A percentile compares a stretch with the other conserved stretches of the same genome.
Conservation (phyloP, 2,329 filamentous ascomycete genomes). For the Cytospora mali region DNA sequence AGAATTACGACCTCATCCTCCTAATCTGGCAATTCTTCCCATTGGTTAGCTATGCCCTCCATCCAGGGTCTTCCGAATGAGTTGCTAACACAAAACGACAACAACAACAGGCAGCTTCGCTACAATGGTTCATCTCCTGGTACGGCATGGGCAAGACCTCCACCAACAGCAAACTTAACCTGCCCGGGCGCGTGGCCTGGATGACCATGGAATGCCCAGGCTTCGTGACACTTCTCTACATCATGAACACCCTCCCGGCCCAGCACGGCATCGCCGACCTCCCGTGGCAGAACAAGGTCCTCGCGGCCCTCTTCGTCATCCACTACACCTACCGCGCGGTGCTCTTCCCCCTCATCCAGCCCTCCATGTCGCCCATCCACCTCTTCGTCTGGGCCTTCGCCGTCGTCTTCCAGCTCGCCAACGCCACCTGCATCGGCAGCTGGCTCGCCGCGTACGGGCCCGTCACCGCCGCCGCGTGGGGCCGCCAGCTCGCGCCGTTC, state of each 20-base stretch:
- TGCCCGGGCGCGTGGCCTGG: constrained; percentile 90
- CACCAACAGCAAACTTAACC: constrained; percentile 70
- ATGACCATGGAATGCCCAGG: constrained; percentile 83
- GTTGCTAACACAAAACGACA: constrained; percentile 26
- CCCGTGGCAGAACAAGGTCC: constrained; percentile 77
- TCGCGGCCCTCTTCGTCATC: constrained; percentile 72
- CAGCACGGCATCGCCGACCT: constrained; percentile 60
- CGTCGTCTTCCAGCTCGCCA: constrained; percentile 75
- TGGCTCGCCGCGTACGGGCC: constrained; percentile 85
- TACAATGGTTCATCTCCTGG: constrained; percentile 78
- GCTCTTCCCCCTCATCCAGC: constrained; percentile 78
- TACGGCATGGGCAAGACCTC: constrained; percentile 96
- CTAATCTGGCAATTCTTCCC: constrained; percentile 59
- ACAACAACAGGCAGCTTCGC: constrained; percentile 50
- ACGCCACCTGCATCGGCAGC: constrained; percentile 74
- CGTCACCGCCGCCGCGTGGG: constrained; percentile 57
- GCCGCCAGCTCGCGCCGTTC: constrained; percentile 40
- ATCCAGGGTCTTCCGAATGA: neutral
- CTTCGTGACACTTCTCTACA: constrained; percentile 76
- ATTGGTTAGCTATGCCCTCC: constrained; percentile 44
- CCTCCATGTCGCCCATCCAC: constrained; percentile 92
- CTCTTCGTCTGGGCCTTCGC: constrained; percentile 66
- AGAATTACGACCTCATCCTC: constrained; percentile 59
- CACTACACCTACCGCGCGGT: constrained; percentile 93
- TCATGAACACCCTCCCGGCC: constrained; percentile 68